Percentiles rank a stretch among this genome's conserved stretches.
These are phyloP conservation scores for Rhizophagus sp. DNA, from an alignment of 192 early-diverging fungal genomes.

Conservation along the genomic window DNA sequence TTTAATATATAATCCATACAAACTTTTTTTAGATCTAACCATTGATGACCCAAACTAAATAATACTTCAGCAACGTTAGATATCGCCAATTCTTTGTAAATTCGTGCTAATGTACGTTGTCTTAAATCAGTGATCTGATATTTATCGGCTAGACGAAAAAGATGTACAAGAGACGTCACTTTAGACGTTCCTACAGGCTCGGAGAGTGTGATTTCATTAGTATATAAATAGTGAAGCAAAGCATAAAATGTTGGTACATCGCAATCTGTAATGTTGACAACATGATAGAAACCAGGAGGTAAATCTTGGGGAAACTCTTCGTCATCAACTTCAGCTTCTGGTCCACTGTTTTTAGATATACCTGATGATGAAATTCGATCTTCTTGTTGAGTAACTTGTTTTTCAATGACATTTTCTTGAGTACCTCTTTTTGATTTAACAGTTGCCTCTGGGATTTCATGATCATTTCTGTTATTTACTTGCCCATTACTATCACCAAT, in stretches of 20 bases:
- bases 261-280: constrained; percentile 21
- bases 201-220: background rate
- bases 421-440: background rate
- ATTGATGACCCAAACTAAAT: constrained; percentile 7
- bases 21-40: constrained; percentile 10
- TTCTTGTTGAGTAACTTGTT: background rate
- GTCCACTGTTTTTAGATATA: background rate
- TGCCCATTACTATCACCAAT: background rate
- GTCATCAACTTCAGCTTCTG: background rate
- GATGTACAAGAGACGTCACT: constrained; percentile 3
- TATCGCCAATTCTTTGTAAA: constrained; percentile 18
- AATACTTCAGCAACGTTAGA: constrained; percentile 13
- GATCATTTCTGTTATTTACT: background rate
- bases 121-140: constrained; percentile 21
- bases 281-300: constrained; percentile 16
- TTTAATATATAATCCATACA: constrained; percentile 17
- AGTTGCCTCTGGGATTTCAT: background rate
- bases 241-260: constrained; percentile 3
- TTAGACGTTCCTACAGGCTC: background rate
- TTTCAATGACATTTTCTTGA: background rate
- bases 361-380: background rate
- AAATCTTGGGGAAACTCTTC: background rate
- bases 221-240: constrained; percentile 15
- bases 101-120: background rate
- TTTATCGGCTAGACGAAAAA: constrained; percentile 14